These are phyloP conservation scores for Furcasterigmium sp. DNA, from an alignment of 2,329 filamentous ascomycete genomes.

Conservation along the genomic window DNA sequence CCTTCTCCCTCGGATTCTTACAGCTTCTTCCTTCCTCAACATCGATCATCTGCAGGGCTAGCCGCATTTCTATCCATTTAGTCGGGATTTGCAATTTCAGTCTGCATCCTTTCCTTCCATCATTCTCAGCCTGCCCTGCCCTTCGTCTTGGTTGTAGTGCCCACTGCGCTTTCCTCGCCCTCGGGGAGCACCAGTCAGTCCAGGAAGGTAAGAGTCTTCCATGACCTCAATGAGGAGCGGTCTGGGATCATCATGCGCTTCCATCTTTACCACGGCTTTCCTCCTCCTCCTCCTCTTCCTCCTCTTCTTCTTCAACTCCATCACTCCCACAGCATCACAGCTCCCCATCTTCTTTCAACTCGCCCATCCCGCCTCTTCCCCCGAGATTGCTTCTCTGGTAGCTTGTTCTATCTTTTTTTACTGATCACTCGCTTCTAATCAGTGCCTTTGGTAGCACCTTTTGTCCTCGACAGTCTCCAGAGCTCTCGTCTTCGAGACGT, in stretches of 20 bases:
- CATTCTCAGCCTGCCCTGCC: no score
- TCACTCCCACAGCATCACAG: constrained; percentile 39
- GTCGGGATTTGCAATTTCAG: no score
- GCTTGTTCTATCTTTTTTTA: constrained; percentile 55
- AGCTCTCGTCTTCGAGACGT: neutral
- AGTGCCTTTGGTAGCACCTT: constrained; percentile 47
- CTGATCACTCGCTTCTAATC: constrained; percentile 49
- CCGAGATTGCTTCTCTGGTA: constrained; percentile 44
- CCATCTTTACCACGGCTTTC: no score
- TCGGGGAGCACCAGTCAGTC: neutral
- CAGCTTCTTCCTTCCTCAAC: neutral
- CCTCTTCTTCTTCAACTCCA: constrained; percentile 4
- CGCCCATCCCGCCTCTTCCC: constrained; percentile 34
- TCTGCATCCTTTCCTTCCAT: no score
- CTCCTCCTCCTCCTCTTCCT: constrained; percentile 5
- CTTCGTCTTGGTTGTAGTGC: no score
- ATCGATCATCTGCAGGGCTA: neutral
- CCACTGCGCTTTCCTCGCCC: neutral
- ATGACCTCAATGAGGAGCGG: no score
- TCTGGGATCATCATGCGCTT: no score
- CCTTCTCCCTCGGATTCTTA: neutral
- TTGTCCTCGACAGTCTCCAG: constrained; percentile 21
- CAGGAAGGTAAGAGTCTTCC: no score
- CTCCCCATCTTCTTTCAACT: constrained; percentile 14
- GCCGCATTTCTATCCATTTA: neutral